A percentile compares a stretch with the other conserved stretches of the same genome.
phyloP scores from a whole-genome alignment of 768 basidiomycete genomes.

The Boletus fagicola region DNA sequence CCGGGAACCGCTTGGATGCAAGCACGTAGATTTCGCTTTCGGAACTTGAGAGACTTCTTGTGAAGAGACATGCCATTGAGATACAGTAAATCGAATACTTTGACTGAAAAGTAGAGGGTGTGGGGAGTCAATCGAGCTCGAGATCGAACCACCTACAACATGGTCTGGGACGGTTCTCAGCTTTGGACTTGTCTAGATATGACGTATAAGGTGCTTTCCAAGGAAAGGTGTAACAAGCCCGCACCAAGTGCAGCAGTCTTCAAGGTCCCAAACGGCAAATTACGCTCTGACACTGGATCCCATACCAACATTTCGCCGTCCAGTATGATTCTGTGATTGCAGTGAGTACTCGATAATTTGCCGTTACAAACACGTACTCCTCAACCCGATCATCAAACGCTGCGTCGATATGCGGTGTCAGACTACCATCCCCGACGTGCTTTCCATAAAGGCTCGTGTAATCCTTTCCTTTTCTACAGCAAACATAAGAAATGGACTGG shows the following conservation, averaged over 20 bases:
- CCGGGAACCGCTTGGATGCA: slow-evolving; percentile 71
- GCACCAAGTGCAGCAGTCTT: slow-evolving; percentile 89
- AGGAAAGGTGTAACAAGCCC: slow-evolving; percentile 9
- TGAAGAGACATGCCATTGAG: slow-evolving; percentile 82
- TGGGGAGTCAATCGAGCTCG: neutral
- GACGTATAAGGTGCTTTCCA: neutral
- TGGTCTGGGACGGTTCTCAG: slow-evolving; percentile 74
- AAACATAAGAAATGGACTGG: neutral
- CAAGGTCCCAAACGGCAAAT: slow-evolving; percentile 88
- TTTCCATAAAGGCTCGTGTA: slow-evolving; percentile 92
- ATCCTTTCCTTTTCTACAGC: slow-evolving; percentile 78
- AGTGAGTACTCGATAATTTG: slow-evolving; percentile 6
- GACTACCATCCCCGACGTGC: slow-evolving; percentile 74
- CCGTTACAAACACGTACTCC: slow-evolving; percentile 54
- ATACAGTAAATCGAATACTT: slow-evolving; percentile 92
- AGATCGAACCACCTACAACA: slow-evolving; percentile 63
- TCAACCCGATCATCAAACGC: slow-evolving; percentile 76
- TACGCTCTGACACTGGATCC: slow-evolving; percentile 87
- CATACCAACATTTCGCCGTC: slow-evolving; percentile 99
- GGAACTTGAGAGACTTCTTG: slow-evolving; percentile 64
- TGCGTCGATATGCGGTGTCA: slow-evolving; percentile 81
- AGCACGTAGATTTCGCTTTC: slow-evolving; percentile 73
- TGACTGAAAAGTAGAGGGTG: slow-evolving; percentile 57
- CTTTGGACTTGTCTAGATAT: slow-evolving; percentile 62
- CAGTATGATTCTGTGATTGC: slow-evolving; percentile 68